Evolutionary conservation across 2,329 filamentous ascomycete species (phyloP).

Genomic region (Fusarium sp.): DNA sequence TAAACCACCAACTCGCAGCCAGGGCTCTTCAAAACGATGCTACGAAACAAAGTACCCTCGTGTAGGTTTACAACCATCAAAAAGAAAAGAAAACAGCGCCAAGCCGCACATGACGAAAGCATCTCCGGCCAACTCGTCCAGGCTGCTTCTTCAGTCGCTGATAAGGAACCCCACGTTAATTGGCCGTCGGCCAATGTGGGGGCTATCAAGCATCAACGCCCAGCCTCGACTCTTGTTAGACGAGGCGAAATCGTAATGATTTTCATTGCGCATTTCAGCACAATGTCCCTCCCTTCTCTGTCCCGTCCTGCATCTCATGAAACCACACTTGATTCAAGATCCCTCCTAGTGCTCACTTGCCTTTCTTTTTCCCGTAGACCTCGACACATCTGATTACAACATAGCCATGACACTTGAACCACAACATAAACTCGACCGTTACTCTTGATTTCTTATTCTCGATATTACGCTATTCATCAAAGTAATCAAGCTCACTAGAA

Average conservation of each 20-base stretch:
- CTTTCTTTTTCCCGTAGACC: conserved; percentile 1
- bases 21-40: background rate
- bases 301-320: background rate
- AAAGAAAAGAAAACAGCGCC: conserved; percentile 29
- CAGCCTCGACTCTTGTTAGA: conserved; percentile 23
- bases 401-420: background rate
- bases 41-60: background rate
- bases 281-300: too few relatives aligned
- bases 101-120: conserved; percentile 32
- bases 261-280: too few relatives aligned
- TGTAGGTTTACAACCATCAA: background rate
- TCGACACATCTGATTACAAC: too few relatives aligned
- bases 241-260: background rate
- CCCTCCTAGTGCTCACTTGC: background rate
- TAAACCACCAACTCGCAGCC: background rate
- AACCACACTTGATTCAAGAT: conserved; percentile 1
- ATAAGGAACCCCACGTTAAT: conserved; percentile 48
- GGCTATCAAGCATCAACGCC: conserved; percentile 41
- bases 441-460: background rate
- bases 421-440: background rate
- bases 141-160: conserved; percentile 29
- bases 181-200: conserved; percentile 41
- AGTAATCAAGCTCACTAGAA: background rate
- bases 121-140: conserved; percentile 10
- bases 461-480: background rate